These are phyloP conservation scores for Trichoderma pleuroti DNA, from an alignment of 2,329 filamentous ascomycete species.

Conservation along the genomic window DNA sequence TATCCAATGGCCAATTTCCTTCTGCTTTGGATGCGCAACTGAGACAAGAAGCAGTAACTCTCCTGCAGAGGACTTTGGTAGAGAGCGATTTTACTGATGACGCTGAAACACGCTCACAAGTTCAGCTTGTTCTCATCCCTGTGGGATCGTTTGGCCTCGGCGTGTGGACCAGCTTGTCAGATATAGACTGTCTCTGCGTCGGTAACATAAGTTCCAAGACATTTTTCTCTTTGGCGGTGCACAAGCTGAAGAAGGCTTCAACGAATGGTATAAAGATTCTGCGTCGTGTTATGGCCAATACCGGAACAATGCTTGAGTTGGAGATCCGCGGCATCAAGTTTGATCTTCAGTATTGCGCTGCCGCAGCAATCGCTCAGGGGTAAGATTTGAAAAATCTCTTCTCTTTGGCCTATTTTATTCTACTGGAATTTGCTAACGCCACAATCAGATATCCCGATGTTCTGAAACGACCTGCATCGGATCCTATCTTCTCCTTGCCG, in stretches of 20 bases:
- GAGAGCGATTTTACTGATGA: conserved; percentile 28
- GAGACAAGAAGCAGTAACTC: conserved; percentile 43
- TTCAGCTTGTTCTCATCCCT: conserved; percentile 50
- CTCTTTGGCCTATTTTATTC: too few species aligned
- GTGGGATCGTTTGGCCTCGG: conserved; percentile 65
- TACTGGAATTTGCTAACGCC: neutral
- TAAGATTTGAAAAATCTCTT: conserved; percentile 22
- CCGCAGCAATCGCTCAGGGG: conserved; percentile 51
- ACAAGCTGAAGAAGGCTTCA: conserved; percentile 49
- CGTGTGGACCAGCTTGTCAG: conserved; percentile 58
- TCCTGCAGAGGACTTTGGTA: conserved; percentile 43
- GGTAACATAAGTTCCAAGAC: conserved; percentile 57
- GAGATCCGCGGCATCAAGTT: conserved; percentile 55
- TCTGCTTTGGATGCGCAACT: conserved; percentile 39
- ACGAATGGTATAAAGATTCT: conserved; percentile 47
- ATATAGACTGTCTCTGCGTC: conserved; percentile 64
- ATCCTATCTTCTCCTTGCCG: conserved; percentile 54
- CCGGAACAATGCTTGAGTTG: conserved; percentile 63
- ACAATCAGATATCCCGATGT: conserved; percentile 42
- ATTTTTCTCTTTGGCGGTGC: conserved; percentile 58
- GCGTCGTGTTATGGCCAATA: conserved; percentile 54
- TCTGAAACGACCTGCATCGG: conserved; percentile 45
- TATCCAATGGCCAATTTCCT: conserved; percentile 43
- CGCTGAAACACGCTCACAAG: conserved; percentile 22
- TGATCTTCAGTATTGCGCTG: conserved; percentile 65